Evolutionary conservation across 192 early-diverging fungal species (phyloP).

Genomic region (Powellomyces hirtus): DNA sequence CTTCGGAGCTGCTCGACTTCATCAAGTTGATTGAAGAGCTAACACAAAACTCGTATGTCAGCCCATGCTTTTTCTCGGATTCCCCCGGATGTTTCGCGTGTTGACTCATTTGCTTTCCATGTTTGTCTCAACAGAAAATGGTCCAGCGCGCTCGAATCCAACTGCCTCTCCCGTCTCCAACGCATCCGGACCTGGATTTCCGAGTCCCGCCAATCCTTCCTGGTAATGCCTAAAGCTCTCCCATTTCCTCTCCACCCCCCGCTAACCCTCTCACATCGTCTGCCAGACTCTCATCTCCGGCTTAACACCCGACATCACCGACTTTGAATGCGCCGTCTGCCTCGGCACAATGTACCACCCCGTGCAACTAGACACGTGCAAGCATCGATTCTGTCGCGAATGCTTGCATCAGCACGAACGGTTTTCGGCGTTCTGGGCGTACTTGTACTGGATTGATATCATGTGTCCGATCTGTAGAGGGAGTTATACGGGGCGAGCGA

Average conservation of each 20-base stretch:
- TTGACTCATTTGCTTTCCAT: no score
- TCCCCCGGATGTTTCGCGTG: no score
- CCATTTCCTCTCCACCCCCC: neutral
- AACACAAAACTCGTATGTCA: neutral
- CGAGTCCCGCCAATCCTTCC: neutral
- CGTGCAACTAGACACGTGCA: conserved; percentile 9
- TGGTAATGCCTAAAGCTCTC: neutral
- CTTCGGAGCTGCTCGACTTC: neutral
- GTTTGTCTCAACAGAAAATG: neutral
- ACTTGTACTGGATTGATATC: conserved; percentile 24
- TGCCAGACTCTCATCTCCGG: neutral
- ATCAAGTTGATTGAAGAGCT: conserved; percentile 1
- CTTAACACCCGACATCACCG: neutral
- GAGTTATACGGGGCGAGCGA: conserved; percentile 3
- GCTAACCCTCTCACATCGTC: neutral
- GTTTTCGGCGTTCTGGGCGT: conserved; percentile 18
- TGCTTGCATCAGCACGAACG: conserved; percentile 26
- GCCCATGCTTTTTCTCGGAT: neutral
- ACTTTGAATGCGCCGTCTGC: conserved; percentile 13
- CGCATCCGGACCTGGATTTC: neutral
- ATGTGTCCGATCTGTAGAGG: conserved; percentile 21
- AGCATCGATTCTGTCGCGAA: conserved; percentile 19
- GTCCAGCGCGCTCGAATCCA: neutral
- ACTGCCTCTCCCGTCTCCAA: neutral
- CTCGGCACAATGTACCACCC: conserved; percentile 17